Base-by-base conservation (phyloP, 352 stramenopile genomes). In the Peronosclerospora sorghi region DNA sequence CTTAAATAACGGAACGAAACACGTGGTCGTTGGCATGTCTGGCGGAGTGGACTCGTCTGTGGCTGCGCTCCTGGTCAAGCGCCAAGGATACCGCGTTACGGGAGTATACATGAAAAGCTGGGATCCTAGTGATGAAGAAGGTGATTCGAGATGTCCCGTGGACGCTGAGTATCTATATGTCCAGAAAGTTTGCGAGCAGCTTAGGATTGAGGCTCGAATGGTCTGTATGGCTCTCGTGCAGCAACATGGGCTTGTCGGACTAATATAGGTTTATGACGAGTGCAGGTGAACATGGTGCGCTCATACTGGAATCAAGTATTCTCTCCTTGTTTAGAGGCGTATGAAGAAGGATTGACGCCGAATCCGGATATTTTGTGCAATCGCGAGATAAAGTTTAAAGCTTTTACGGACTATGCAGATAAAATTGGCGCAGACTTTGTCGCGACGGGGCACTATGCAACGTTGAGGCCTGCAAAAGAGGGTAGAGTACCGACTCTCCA, bases 41-140 rank as follows among this genome's bases (percentile, higher is more conserved):
- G 96, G 96, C 20, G 96, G 96, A n/a, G 94, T 99, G 17, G 96
- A 99, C 63, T 98, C 94, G 15, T 97, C 94, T 0, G 95, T 99
- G 19, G 73, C 88, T 28, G 94, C 95, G 15, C 70, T 96, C 58
- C 63, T 98, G 19, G 70, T 98, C 7, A 62, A 86, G 24, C 43
- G 86, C 26, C 73, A 95, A 52, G 85, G 86, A n/a, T 94, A 88
- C 66, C 68, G 84, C 30, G 75, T 98, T 38, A 77, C 93, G 13
- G 96, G 93, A n/a, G 76, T 98, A 30, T 97, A 98, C 66, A 99
- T 99, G 96, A 95, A 95, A 54, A 99, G 99, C 66, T 99, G 96
- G 96, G 96, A 98, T 67, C 48, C 73, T 14, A 84, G 80, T 15
- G 91, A 98, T 41, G 95, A 98, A 62, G 70, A 89, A 28, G 88